phyloP scores from a whole-genome alignment of 257 asterid species.

The Cruciata laevipes region DNA sequence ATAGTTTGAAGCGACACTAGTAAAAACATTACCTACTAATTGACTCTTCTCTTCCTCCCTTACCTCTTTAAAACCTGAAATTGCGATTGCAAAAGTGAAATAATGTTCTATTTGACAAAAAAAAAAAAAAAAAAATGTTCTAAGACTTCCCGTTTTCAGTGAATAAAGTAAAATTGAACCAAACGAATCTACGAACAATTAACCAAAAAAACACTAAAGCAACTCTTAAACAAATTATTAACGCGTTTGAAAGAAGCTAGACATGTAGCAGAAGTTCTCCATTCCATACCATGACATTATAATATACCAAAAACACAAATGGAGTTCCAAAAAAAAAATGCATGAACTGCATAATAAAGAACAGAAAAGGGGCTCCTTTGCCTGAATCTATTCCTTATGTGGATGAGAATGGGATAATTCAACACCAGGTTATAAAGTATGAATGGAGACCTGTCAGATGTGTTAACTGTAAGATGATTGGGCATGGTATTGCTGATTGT shows the following conservation, averaged over 20 bases:
- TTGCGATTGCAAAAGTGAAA: constrained; percentile 1
- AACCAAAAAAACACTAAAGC: neutral
- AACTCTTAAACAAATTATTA: neutral
- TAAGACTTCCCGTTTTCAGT: neutral
- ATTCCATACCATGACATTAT: neutral
- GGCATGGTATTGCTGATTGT: too few species aligned
- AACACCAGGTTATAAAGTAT: too few species aligned
- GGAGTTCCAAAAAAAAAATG: neutral
- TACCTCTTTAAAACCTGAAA: constrained; percentile 75
- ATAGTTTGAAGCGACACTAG: constrained; percentile 78
- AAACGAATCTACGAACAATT: neutral
- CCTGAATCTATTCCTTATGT: too few species aligned
- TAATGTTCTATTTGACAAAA: neutral
- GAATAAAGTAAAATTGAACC: neutral
- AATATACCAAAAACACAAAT: neutral
- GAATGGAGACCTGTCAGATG: too few species aligned
- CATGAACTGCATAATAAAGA: neutral
- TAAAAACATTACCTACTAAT: constrained; percentile 78
- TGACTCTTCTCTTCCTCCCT: constrained; percentile 79
- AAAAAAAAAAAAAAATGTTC: neutral
- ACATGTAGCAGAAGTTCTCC: neutral
- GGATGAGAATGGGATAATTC: too few species aligned
- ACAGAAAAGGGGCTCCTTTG: too few species aligned
- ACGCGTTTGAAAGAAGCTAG: too few species aligned
- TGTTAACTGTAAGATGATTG: too few species aligned